phyloP scores from a whole-genome alignment of 2,329 filamentous ascomycete species.

The Aspergillus intermedius region DNA sequence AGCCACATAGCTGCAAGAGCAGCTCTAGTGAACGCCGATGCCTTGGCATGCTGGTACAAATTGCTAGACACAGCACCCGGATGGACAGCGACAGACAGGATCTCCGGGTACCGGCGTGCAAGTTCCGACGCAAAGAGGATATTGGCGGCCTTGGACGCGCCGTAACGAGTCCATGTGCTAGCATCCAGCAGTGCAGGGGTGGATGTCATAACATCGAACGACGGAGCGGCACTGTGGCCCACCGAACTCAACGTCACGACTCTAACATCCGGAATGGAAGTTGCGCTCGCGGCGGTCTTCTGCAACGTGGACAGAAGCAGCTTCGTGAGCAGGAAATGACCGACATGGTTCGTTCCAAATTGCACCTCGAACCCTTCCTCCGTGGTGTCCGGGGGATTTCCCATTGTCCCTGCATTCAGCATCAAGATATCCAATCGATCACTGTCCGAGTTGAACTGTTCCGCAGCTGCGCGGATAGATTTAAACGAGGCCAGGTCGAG shows the following conservation, averaged over 20 bases:
- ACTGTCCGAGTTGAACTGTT: conserved; percentile 33
- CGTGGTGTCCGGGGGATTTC: conserved; percentile 30
- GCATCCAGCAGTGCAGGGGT: conserved; percentile 25
- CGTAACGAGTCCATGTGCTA: conserved; percentile 44
- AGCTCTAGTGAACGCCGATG: conserved; percentile 15
- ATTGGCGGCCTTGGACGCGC: conserved; percentile 47
- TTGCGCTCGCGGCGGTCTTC: conserved; percentile 24
- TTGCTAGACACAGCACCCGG: conserved; percentile 42
- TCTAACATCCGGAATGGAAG: conserved; percentile 23
- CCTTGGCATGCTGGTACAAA: conserved; percentile 29
- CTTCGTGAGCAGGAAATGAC: conserved; percentile 41
- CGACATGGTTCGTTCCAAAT: conserved; percentile 43
- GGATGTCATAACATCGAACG: conserved; percentile 32
- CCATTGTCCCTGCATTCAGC: conserved; percentile 45
- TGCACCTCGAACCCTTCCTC: conserved; percentile 40
- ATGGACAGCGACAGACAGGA: conserved; percentile 44
- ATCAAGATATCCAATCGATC: conserved; percentile 41
- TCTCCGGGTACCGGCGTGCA: conserved; percentile 37
- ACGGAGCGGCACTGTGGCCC: conserved; percentile 29
- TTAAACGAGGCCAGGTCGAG: conserved; percentile 48
- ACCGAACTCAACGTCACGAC: conserved; percentile 35
- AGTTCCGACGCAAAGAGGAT: conserved; percentile 43
- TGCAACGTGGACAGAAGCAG: conserved; percentile 37
- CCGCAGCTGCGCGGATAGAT: conserved; percentile 42
- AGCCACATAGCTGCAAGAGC: conserved; percentile 14